Evolutionary conservation across 805 yeast species (phyloP).

Genomic region (Candida pseudoglaebosa): DNA sequence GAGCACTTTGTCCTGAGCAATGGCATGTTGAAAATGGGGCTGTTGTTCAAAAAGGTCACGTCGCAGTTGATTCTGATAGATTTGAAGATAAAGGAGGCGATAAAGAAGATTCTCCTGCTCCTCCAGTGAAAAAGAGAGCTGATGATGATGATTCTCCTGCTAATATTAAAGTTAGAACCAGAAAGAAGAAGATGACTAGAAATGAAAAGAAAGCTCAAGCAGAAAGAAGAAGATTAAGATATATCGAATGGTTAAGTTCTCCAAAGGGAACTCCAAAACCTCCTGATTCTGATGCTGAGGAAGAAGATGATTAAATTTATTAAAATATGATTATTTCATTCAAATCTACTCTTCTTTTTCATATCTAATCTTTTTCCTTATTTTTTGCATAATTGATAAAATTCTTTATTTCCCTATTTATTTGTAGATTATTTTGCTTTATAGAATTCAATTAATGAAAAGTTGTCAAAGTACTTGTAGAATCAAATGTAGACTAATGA

Average conservation of each 20-base stretch:
- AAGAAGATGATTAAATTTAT: constrained; percentile 26
- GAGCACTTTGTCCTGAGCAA: constrained; percentile 97
- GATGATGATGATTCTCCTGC: constrained; percentile 90
- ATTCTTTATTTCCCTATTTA: neutral
- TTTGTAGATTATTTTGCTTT: neutral
- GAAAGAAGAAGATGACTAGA: constrained; percentile 97
- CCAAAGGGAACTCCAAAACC: constrained; percentile 99
- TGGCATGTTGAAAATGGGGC: constrained; percentile 95
- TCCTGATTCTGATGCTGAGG: constrained; percentile 90
- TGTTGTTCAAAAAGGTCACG: constrained; percentile 78
- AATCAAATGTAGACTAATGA: too few species aligned
- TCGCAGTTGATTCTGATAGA: constrained; percentile 68
- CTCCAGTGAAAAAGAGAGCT: constrained; percentile 42
- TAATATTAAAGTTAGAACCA: constrained; percentile 84
- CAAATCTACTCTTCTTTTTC: too few species aligned
- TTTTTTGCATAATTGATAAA: too few species aligned
- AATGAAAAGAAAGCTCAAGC: constrained; percentile 90
- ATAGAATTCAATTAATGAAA: neutral
- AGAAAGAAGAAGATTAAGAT: constrained; percentile 90
- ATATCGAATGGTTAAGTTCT: constrained; percentile 89
- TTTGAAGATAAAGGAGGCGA: constrained; percentile 76
- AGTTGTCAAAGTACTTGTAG: too few species aligned
- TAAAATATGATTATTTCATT: too few species aligned
- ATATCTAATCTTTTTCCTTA: neutral
- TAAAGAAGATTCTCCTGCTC: constrained; percentile 45